Percentiles rank a stretch among this genome's conserved stretches.
Evolutionary conservation across 176 grass and related monocot species (phyloP).

Genomic region (Musa itinerans): DNA sequence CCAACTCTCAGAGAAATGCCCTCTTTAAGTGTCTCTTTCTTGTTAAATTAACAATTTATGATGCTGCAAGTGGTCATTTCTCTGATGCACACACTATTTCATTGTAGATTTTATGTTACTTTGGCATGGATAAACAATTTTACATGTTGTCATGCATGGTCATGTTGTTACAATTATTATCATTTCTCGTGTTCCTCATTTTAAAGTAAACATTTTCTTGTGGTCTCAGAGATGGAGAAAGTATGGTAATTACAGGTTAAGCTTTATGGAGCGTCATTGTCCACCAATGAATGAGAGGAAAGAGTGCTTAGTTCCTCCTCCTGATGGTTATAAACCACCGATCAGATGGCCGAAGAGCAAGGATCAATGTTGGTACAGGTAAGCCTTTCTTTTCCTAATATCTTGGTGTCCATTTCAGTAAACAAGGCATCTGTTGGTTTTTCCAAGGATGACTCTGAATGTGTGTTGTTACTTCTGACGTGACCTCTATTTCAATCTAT

Average conservation of each 20-base stretch:
- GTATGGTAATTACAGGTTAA: conserved; percentile 93
- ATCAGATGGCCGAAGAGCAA: conserved; percentile 99
- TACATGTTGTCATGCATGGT: neutral
- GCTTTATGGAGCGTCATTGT: conserved; percentile 93
- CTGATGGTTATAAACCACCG: conserved; percentile 71
- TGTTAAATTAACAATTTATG: neutral
- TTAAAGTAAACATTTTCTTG: conserved; percentile 3
- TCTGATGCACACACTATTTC: neutral
- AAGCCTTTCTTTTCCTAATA: neutral
- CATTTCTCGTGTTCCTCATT: neutral
- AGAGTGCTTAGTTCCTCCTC: conserved; percentile 75
- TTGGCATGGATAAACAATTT: neutral
- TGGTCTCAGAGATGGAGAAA: conserved; percentile 47
- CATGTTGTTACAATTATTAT: neutral
- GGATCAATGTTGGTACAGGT: conserved; percentile 90
- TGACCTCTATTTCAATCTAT: neutral
- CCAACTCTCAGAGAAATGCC: too few relatives aligned
- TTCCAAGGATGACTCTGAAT: neutral
- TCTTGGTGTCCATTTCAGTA: neutral
- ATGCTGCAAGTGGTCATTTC: neutral
- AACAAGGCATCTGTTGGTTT: neutral
- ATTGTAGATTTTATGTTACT: neutral
- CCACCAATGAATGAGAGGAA: conserved; percentile 62
- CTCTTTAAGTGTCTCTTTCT: neutral
- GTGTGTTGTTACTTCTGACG: neutral